phyloP scores from a whole-genome alignment of 2,329 filamentous ascomycete genomes.

The Fusarium mundagurra region DNA sequence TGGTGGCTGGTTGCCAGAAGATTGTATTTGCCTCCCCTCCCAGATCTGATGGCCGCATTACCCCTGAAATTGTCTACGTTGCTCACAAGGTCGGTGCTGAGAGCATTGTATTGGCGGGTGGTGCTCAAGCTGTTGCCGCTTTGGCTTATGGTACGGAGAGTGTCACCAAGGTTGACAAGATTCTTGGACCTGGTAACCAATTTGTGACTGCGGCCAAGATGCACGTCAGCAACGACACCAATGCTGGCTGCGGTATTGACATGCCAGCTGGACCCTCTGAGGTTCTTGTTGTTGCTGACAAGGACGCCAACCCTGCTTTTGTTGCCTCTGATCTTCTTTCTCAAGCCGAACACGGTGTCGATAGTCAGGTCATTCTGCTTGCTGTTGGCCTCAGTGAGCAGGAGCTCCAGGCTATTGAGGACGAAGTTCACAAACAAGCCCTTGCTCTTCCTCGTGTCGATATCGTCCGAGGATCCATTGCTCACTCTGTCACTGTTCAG shows the following conservation, averaged over 20 bases:
- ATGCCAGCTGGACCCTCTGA: constrained; percentile 98
- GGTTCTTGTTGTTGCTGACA: constrained; percentile 94
- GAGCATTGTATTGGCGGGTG: constrained; percentile 93
- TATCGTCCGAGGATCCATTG: constrained; percentile 89
- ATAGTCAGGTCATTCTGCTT: constrained; percentile 94
- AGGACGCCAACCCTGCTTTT: constrained; percentile 88
- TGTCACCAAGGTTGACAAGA: constrained; percentile 97
- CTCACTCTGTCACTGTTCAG: constrained; percentile 88
- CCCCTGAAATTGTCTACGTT: constrained; percentile 96
- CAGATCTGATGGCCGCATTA: constrained; percentile 86
- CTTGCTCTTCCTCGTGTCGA: constrained; percentile 88
- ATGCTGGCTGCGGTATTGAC: constrained; percentile 93
- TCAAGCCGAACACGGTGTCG: constrained; percentile 95
- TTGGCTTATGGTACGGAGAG: constrained; percentile 98
- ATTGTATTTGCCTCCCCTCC: constrained; percentile 95
- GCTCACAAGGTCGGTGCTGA: constrained; percentile 97
- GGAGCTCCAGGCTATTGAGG: constrained; percentile 84
- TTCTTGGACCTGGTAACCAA: constrained; percentile 95
- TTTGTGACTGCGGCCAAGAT: constrained; percentile 99
- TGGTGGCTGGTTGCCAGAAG: constrained; percentile 95
- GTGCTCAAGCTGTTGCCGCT: constrained; percentile 93
- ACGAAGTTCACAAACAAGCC: constrained; percentile 89
- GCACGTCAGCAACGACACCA: constrained; percentile 97
- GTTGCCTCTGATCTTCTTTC: constrained; percentile 94
- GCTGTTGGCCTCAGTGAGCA: constrained; percentile 80